A percentile compares a stretch with the other conserved stretches of the same genome.
phyloP scores from a whole-genome alignment of 176 grass and related monocot genomes.

The Oryza rufipogon region DNA sequence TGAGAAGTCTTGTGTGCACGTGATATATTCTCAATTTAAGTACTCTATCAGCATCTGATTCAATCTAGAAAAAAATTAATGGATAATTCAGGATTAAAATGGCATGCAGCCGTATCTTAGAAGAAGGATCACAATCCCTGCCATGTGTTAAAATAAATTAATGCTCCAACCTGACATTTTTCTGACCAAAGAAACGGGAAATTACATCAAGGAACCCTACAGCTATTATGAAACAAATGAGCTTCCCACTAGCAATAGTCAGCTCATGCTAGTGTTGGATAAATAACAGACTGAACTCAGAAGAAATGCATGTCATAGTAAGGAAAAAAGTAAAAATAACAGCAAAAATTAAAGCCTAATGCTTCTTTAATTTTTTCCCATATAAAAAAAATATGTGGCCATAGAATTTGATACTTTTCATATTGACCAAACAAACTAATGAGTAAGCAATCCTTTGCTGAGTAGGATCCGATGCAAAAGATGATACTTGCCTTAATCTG shows the following conservation, averaged over 20 bases:
- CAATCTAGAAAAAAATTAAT: neutral
- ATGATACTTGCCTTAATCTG: constrained; percentile 21
- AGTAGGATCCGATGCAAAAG: constrained; percentile 57
- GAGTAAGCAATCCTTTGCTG: constrained; percentile 30
- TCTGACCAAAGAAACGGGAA: neutral
- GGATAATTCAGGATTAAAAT: neutral
- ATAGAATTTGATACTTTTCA: constrained; percentile 11
- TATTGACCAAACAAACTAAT: constrained; percentile 23
- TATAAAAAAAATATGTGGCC: constrained; percentile 9
- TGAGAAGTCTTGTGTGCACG: too few species aligned
- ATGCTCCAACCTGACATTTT: neutral
- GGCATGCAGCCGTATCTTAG: neutral
- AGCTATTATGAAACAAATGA: neutral
- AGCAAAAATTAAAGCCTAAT: neutral
- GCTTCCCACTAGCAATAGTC: neutral
- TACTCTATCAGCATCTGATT: neutral
- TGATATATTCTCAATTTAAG: neutral
- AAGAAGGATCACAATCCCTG: neutral
- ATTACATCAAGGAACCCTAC: neutral
- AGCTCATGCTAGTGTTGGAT: neutral
- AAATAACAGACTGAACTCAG: neutral
- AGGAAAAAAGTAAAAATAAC: neutral
- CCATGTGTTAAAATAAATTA: neutral
- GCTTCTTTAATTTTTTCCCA: neutral
- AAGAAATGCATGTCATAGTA: constrained; percentile 7